phyloP scores from a whole-genome alignment of 257 asterid species.

The Salvia splendens region DNA sequence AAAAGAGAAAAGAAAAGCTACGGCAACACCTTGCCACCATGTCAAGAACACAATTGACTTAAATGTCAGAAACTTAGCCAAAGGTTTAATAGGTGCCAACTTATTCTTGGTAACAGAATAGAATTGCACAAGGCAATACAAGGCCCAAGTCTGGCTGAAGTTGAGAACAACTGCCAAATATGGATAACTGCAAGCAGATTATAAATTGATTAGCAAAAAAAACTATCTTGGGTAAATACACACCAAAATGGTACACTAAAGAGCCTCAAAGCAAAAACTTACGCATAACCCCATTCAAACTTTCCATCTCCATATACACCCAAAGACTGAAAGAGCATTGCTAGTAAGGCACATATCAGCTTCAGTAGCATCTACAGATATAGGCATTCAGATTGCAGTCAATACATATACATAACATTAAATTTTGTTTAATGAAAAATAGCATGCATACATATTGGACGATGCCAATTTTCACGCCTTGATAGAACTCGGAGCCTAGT shows the following conservation, averaged over 20 bases:
- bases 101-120: constrained; percentile 87
- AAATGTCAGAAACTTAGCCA: constrained; percentile 94
- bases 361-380: constrained; percentile 81
- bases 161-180: constrained; percentile 88
- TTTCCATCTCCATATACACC: constrained; percentile 97
- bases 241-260: constrained; percentile 10
- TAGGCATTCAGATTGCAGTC: constrained; percentile 18
- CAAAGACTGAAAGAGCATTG: constrained; percentile 68
- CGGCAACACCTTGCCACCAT: constrained; percentile 98
- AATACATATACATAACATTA: constrained; percentile 20
- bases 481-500: constrained; percentile 90
- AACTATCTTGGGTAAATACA: neutral
- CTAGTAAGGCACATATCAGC: constrained; percentile 89
- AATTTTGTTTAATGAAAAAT: constrained; percentile 23
- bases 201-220: constrained; percentile 27
- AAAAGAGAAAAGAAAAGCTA: constrained; percentile 86
- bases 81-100: constrained; percentile 89
- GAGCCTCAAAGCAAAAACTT: constrained; percentile 39
- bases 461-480: constrained; percentile 91
- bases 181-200: constrained; percentile 78
- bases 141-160: constrained; percentile 98
- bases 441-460: constrained; percentile 82
- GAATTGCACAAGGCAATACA: constrained; percentile 94
- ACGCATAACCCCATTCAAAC: constrained; percentile 95
- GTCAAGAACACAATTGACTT: constrained; percentile 94